phyloP scores from a whole-genome alignment of 1,284 basidiomycete genomes.

The Phenoliferia sp. region DNA sequence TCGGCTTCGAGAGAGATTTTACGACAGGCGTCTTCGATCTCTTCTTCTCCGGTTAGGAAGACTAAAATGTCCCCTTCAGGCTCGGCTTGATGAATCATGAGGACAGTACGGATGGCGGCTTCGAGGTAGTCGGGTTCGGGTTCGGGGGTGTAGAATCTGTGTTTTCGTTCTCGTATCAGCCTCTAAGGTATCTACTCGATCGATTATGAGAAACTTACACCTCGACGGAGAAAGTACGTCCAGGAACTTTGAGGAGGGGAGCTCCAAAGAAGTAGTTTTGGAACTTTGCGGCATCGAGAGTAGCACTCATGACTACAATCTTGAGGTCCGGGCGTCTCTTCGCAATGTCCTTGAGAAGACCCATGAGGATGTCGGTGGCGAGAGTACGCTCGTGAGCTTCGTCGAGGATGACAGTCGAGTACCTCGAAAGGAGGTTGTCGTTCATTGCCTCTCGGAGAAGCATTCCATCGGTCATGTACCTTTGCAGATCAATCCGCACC shows the following conservation, averaged over 20 bases:
- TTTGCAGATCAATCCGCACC: constrained; percentile 9
- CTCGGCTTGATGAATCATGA: constrained; percentile 97
- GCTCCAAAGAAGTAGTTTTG: constrained; percentile 91
- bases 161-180: neutral
- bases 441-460: constrained; percentile 91
- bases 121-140: constrained; percentile 97
- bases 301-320: constrained; percentile 98
- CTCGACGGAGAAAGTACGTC: constrained; percentile 93
- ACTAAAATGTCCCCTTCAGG: constrained; percentile 88
- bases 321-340: constrained; percentile 83
- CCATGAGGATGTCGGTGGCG: constrained; percentile 98
- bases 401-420: constrained; percentile 96
- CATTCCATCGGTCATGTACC: constrained; percentile 99
- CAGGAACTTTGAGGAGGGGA: constrained; percentile 92
- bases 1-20: constrained; percentile 89
- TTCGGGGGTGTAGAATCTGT: constrained; percentile 82
- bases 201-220: constrained; percentile 37
- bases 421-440: constrained; percentile 79
- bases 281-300: constrained; percentile 94
- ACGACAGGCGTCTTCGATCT: constrained; percentile 93
- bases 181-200: neutral
- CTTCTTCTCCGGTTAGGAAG: constrained; percentile 97
- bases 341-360: constrained; percentile 69
- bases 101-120: constrained; percentile 89
- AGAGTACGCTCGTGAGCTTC: constrained; percentile 98